phyloP scores from a whole-genome alignment of 2,329 filamentous ascomycete genomes.

The Cercospora brassicicola region DNA sequence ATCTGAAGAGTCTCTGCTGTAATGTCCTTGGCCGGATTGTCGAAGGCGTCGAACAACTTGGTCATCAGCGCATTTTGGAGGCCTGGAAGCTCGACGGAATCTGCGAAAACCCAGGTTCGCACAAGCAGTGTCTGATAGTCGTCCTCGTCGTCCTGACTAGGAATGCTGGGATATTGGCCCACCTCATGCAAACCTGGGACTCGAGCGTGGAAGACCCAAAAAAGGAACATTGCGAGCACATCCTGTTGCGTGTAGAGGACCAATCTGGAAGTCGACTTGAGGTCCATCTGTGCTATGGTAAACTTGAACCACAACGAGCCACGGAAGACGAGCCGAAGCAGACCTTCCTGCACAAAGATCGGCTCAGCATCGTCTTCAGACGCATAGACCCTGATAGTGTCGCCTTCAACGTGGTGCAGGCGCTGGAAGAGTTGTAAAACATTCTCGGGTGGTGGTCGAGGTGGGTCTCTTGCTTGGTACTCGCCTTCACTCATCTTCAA shows the following conservation, averaged over 20 bases:
- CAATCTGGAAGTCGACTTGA: not conserved
- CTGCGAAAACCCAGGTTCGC: conserved; percentile 10
- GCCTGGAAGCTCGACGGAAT: conserved; percentile 4
- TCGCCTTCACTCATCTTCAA: not conserved
- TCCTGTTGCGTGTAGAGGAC: conserved; percentile 1
- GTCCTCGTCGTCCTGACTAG: conserved; percentile 11
- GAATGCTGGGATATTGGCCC: conserved; percentile 5
- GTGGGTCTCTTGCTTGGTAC: not conserved
- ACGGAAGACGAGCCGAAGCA: conserved; percentile 10
- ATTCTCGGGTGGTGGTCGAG: conserved; percentile 6
- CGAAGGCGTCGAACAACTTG: conserved; percentile 2
- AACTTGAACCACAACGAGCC: conserved; percentile 7
- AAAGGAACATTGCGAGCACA: conserved; percentile 9
- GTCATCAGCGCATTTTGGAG: conserved; percentile 11
- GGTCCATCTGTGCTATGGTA: not conserved
- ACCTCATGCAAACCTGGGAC: conserved; percentile 7
- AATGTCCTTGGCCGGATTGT: conserved; percentile 10
- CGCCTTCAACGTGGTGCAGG: conserved; percentile 8
- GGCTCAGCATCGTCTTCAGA: conserved; percentile 2
- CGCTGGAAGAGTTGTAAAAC: conserved; percentile 6
- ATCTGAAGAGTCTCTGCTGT: conserved; percentile 6
- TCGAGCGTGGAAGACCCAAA: conserved; percentile 3
- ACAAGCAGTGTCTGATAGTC: conserved; percentile 10
- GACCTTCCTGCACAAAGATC: conserved; percentile 12
- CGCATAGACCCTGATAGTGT: conserved; percentile 2